phyloP scores from a whole-genome alignment of 805 yeast species.

The Wickerhamiella occidentalis region DNA sequence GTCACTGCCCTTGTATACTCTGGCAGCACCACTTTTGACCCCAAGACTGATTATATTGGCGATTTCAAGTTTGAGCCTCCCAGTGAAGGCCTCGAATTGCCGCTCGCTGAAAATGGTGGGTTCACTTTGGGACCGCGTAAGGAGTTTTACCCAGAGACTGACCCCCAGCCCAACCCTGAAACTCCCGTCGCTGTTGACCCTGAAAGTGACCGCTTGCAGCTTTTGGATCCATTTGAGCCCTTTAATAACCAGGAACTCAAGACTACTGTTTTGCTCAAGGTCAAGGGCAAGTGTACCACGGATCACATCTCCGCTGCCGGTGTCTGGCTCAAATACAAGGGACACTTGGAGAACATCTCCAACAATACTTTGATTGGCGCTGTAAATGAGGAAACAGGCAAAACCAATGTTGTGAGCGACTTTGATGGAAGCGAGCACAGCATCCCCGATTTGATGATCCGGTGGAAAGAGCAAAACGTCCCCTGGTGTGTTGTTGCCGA shows the following conservation, averaged over 20 bases:
- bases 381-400: constrained; percentile 91
- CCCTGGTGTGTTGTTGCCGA: constrained; percentile 97
- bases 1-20: constrained; percentile 95
- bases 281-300: constrained; percentile 96
- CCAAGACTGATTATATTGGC: constrained; percentile 73
- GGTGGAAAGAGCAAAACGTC: constrained; percentile 74
- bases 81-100: constrained; percentile 76
- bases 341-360: constrained; percentile 90
- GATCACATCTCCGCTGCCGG: constrained; percentile 99
- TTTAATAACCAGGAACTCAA: constrained; percentile 80
- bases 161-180: constrained; percentile 52
- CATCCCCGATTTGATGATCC: constrained; percentile 93
- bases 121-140: constrained; percentile 57
- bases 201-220: constrained; percentile 80
- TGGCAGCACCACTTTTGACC: constrained; percentile 87
- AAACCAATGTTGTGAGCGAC: constrained; percentile 83
- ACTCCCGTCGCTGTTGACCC: constrained; percentile 65
- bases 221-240: constrained; percentile 74
- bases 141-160: constrained; percentile 59
- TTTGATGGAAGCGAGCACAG: constrained; percentile 63
- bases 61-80: constrained; percentile 66
- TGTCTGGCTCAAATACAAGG: constrained; percentile 96
- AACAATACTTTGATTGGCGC: constrained; percentile 95
- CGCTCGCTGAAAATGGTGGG: constrained; percentile 41
- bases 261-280: constrained; percentile 70